Percentiles rank a stretch among this genome's conserved stretches.
Evolutionary conservation across 129 eudicot species (phyloP).

Genomic region (Scalesia atractyloides): DNA sequence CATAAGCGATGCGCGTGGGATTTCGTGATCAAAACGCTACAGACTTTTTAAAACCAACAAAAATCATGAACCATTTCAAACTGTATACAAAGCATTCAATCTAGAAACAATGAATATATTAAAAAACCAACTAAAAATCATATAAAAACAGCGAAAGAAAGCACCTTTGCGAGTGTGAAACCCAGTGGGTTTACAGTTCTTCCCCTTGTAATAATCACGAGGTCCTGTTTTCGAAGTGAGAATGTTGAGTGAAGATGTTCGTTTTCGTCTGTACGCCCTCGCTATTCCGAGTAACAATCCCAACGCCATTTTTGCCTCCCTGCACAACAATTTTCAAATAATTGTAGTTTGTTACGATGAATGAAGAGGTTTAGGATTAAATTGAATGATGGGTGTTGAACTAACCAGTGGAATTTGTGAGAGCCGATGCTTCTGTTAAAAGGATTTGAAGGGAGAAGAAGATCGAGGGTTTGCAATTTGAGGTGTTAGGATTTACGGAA

Average conservation of each 20-base stretch:
- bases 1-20: no score
- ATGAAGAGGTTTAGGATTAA: no score
- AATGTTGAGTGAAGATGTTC: slow-evolving; percentile 85
- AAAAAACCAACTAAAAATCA: background rate
- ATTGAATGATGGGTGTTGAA: background rate
- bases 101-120: background rate
- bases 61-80: background rate
- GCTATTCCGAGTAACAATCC: slow-evolving; percentile 76
- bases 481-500: background rate
- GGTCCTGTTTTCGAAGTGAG: slow-evolving; percentile 75
- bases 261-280: slow-evolving; percentile 70
- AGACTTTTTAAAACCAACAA: background rate
- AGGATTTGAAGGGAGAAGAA: background rate
- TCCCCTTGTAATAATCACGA: slow-evolving; percentile 83
- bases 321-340: background rate
- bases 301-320: slow-evolving; percentile 50
- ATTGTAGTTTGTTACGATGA: background rate
- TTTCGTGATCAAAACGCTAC: no score
- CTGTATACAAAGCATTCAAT: background rate
- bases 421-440: background rate
- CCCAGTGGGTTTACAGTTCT: slow-evolving; percentile 94
- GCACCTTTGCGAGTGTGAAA: slow-evolving; percentile 97
- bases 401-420: background rate
- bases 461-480: background rate
- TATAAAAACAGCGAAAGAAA: background rate